These are phyloP conservation scores for Vigna nakashimae DNA, from an alignment of 306 rosid species.

Conservation along the genomic window DNA sequence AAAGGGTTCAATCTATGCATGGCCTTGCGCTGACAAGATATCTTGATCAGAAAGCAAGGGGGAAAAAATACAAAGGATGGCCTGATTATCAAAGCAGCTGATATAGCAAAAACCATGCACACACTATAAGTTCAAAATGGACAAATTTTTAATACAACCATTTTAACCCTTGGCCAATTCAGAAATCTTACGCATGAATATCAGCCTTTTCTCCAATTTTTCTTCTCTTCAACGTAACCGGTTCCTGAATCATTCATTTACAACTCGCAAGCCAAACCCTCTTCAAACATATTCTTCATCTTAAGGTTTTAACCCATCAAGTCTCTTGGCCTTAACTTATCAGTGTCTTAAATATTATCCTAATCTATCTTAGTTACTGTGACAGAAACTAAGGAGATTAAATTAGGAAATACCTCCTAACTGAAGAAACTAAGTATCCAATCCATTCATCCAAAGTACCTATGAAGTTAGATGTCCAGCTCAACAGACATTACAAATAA, in stretches of 20 bases:
- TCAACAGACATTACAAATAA: neutral
- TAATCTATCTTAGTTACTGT: neutral
- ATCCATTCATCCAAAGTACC: neutral
- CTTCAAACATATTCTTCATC: neutral
- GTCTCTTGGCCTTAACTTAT: neutral
- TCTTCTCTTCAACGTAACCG: neutral
- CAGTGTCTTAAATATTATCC: neutral
- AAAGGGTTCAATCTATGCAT: neutral
- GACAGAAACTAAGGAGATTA: constrained; percentile 13
- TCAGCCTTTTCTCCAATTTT: neutral
- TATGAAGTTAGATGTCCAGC: neutral
- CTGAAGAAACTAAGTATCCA: constrained; percentile 12
- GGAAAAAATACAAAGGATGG: constrained; percentile 6
- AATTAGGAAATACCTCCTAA: constrained; percentile 13
- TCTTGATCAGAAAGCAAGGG: neutral
- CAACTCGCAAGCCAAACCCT: neutral
- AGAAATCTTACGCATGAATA: neutral
- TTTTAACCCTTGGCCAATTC: neutral
- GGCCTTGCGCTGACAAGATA: neutral
- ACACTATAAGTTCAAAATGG: neutral
- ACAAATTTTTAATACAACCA: neutral
- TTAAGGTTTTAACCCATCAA: neutral
- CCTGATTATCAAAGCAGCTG: constrained; percentile 10
- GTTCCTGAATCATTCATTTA: neutral
- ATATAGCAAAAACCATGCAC: constrained; percentile 4